Evolutionary conservation across 331 rosid species (phyloP).

Genomic region (Phaseolus coccineus): DNA sequence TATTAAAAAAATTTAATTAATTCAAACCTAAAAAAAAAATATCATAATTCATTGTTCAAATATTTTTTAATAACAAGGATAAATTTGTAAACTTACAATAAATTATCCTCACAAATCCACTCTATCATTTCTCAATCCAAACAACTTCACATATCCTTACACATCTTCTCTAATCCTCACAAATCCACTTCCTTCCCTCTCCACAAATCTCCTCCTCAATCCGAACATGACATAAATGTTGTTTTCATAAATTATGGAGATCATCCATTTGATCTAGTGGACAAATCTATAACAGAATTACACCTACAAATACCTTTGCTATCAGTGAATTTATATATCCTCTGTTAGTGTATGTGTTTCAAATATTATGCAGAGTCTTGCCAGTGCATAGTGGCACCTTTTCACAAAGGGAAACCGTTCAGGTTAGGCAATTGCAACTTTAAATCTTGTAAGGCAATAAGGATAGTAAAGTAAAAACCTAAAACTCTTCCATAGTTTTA

Average conservation of each 20-base stretch:
- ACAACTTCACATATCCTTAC: too few species aligned
- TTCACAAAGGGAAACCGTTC: slow-evolving; percentile 34
- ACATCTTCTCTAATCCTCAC: too few species aligned
- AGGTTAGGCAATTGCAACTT: slow-evolving; percentile 13
- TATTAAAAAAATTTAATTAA: too few species aligned
- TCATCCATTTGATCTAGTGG: slow-evolving; percentile 32
- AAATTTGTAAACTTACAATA: too few species aligned
- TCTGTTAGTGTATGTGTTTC: not conserved
- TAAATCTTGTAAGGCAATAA: slow-evolving; percentile 1
- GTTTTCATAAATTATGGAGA: slow-evolving; percentile 32
- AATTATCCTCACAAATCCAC: too few species aligned
- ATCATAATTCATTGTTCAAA: too few species aligned
- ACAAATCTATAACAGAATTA: slow-evolving; percentile 20
- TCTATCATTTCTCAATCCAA: too few species aligned
- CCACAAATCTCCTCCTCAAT: too few species aligned
- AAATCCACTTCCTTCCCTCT: too few species aligned
- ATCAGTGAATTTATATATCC: not conserved
- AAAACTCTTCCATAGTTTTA: not conserved
- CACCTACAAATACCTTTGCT: not conserved
- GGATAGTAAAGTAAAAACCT: slow-evolving; percentile 6
- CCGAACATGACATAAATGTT: not conserved
- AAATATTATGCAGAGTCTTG: slow-evolving; percentile 18
- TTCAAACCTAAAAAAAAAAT: too few species aligned
- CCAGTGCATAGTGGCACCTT: not conserved
- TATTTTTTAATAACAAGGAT: too few species aligned